Percentiles rank a stretch among this genome's conserved stretches.
phyloP scores from a whole-genome alignment of 345 rosid species.

The Cochlearia excelsa region DNA sequence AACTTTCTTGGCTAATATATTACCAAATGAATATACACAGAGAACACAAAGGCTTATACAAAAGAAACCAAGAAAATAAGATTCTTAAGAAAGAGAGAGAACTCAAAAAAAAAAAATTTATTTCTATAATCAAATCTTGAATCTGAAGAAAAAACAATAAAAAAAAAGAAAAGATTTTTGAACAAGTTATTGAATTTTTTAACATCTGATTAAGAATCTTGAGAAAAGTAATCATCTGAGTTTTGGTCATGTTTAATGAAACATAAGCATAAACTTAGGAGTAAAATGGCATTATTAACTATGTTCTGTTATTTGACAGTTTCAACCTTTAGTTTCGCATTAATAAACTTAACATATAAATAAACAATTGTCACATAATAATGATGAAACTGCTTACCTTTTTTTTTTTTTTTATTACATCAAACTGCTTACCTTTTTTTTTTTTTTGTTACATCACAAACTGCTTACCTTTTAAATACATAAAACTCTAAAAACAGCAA shows the following conservation, averaged over 20 bases:
- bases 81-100: not conserved
- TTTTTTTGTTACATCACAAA: too few species aligned
- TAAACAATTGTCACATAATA: too few species aligned
- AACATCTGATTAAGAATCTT: not conserved
- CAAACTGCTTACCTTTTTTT: too few species aligned
- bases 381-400: slow-evolving; percentile 17
- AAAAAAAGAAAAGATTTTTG: not conserved
- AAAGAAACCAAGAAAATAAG: not conserved
- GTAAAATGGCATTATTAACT: not conserved
- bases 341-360: not conserved
- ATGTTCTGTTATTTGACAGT: slow-evolving; percentile 14
- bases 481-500: too few species aligned
- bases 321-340: slow-evolving; percentile 15
- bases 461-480: too few species aligned
- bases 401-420: not conserved
- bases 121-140: slow-evolving; percentile 6
- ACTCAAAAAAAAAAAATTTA: slow-evolving; percentile 3
- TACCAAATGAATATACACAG: not conserved
- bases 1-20: slow-evolving; percentile 9
- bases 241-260: not conserved
- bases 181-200: not conserved
- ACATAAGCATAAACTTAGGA: slow-evolving; percentile 23
- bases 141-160: not conserved
- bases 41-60: slow-evolving; percentile 1
- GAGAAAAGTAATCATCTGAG: slow-evolving; percentile 9